Percentiles rank a stretch among this genome's conserved stretches.
Conservation (phyloP, 768 basidiomycete genomes). For the Lepiota venenata region DNA sequence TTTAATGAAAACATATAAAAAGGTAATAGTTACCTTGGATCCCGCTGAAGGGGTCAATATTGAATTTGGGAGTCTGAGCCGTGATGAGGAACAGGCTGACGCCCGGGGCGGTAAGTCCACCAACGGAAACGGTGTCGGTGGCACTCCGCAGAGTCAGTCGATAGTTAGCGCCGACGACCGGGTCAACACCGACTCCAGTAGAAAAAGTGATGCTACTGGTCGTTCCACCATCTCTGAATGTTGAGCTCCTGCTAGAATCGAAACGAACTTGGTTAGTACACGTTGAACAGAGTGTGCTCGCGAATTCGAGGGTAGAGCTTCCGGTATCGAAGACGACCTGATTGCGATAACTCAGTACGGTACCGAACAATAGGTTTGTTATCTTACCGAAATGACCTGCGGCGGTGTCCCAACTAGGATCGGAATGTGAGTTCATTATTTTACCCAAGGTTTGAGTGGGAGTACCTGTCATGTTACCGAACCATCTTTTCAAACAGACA, state of each 20-base stretch:
- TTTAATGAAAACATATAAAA: neutral
- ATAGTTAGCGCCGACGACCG: slow-evolving; percentile 45
- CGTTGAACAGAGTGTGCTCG: slow-evolving; percentile 44
- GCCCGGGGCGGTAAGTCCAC: slow-evolving; percentile 34
- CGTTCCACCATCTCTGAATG: slow-evolving; percentile 42
- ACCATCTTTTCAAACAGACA: slow-evolving; percentile 36
- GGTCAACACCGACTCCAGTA: slow-evolving; percentile 54
- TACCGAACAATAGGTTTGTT: neutral
- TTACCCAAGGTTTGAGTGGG: neutral
- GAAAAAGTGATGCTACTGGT: slow-evolving; percentile 46
- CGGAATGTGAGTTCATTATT: neutral
- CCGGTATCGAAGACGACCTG: slow-evolving; percentile 61
- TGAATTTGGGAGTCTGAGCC: slow-evolving; percentile 48
- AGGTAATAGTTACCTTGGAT: slow-evolving; percentile 38
- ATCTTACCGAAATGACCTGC: slow-evolving; percentile 36
- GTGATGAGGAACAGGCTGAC: slow-evolving; percentile 49
- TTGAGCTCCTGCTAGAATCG: slow-evolving; percentile 44
- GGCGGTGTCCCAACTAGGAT: slow-evolving; percentile 50
- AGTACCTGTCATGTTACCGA: slow-evolving; percentile 45
- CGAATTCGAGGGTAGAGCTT: slow-evolving; percentile 44
- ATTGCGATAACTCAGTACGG: slow-evolving; percentile 2
- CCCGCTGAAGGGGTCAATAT: slow-evolving; percentile 53
- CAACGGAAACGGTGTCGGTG: slow-evolving; percentile 47
- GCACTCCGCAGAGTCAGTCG: slow-evolving; percentile 41
- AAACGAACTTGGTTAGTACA: slow-evolving; percentile 46